Conservation (phyloP, 179 eudicot genomes). For the Kewa caespitosa region DNA sequence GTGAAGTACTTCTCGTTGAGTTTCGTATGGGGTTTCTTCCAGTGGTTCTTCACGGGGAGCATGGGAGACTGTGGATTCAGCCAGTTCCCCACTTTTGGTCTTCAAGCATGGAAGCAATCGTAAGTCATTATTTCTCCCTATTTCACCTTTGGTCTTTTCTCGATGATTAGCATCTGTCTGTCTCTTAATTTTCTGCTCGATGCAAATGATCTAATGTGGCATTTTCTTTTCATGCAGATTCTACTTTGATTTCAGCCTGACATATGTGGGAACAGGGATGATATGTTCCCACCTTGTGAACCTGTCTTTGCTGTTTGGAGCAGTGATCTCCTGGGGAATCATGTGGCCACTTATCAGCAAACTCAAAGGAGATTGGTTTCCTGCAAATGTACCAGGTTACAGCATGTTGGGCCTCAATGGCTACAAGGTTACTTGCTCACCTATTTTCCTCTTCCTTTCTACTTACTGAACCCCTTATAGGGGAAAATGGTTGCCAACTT, state of each 20-base stretch:
- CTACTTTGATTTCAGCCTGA: constrained; percentile 69
- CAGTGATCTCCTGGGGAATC: constrained; percentile 64
- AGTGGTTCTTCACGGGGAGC: constrained; percentile 77
- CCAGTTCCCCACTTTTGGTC: constrained; percentile 65
- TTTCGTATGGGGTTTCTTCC: constrained; percentile 67
- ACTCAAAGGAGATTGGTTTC: constrained; percentile 59
- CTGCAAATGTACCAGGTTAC: constrained; percentile 38
- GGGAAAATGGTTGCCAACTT: too few relatives aligned
- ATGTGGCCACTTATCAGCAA: constrained; percentile 67
- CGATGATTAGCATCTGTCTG: too few relatives aligned
- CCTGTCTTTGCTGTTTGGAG: constrained; percentile 64
- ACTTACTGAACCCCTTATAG: too few relatives aligned
- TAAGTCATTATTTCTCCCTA: constrained; percentile 21
- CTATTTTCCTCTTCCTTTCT: too few relatives aligned
- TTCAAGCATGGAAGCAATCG: constrained; percentile 63
- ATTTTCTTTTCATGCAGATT: constrained; percentile 42
- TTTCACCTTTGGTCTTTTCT: neutral
- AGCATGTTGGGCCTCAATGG: constrained; percentile 74
- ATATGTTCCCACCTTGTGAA: constrained; percentile 72
- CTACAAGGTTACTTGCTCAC: constrained; percentile 44
- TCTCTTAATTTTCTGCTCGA: neutral
- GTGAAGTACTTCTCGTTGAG: constrained; percentile 55
- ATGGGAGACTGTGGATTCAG: constrained; percentile 54
- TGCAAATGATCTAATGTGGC: neutral
- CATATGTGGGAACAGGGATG: constrained; percentile 81